These are phyloP conservation scores for Claviceps quebecensis DNA, from an alignment of 2,329 filamentous ascomycete genomes.

Conservation along the genomic window DNA sequence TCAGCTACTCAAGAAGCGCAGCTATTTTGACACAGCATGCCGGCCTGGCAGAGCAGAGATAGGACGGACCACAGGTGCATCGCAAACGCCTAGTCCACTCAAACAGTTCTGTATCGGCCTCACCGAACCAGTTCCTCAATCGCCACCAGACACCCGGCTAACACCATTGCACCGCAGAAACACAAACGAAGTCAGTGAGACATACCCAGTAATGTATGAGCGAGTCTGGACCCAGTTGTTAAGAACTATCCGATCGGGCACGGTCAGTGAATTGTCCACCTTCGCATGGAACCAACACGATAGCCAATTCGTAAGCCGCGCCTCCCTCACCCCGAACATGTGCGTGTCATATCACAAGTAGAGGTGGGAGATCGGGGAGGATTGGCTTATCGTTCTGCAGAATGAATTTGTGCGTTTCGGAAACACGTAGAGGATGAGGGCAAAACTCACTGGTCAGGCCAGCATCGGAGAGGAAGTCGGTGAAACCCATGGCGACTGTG, in stretches of 20 bases:
- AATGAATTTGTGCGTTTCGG: neutral
- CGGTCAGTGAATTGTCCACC: slow-evolving; percentile 3
- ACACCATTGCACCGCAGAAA: no score
- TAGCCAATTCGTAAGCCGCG: neutral
- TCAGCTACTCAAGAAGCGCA: neutral
- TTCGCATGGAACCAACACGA: neutral
- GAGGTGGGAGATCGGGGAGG: no score
- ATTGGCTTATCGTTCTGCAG: no score
- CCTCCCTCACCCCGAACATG: no score
- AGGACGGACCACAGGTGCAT: neutral
- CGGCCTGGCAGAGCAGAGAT: neutral
- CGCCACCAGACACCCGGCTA: no score
- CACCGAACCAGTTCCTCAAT: neutral
- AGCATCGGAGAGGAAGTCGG: slow-evolving; percentile 48
- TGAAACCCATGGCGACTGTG: slow-evolving; percentile 45
- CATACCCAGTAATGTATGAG: slow-evolving; percentile 71
- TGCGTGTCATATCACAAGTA: no score
- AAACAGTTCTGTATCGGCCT: neutral
- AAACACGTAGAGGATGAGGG: neutral
- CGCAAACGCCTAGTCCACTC: neutral
- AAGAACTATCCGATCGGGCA: slow-evolving; percentile 32
- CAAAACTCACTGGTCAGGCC: slow-evolving; percentile 28
- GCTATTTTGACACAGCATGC: no score
- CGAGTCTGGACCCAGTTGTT: slow-evolving; percentile 57
- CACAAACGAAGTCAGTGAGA: neutral